phyloP scores from a whole-genome alignment of 1,139 yeast species.

The Yamadazyma friedrichii region DNA sequence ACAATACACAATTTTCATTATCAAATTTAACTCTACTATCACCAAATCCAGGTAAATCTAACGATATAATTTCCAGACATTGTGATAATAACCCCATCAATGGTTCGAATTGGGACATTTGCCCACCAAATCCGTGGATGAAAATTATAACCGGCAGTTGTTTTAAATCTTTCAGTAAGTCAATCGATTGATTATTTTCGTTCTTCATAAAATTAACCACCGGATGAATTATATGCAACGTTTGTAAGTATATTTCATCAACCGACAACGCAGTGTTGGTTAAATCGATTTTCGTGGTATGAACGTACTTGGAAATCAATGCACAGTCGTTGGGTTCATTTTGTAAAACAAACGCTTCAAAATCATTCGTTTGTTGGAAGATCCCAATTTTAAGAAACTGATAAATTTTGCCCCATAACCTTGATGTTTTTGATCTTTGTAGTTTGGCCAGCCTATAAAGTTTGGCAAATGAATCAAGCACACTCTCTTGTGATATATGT shows the following conservation, averaged over 20 bases:
- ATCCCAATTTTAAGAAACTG: neutral
- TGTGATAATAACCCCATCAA: constrained; percentile 64
- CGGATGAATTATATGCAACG: constrained; percentile 56
- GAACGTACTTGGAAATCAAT: constrained; percentile 47
- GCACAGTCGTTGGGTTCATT: constrained; percentile 58
- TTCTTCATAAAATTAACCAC: constrained; percentile 46
- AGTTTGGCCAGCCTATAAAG: constrained; percentile 7
- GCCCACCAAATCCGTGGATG: constrained; percentile 79
- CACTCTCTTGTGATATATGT: neutral
- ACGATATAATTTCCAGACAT: constrained; percentile 59
- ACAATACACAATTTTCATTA: constrained; percentile 19
- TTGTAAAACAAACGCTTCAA: constrained; percentile 37
- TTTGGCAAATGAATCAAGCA: constrained; percentile 1
- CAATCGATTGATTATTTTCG: constrained; percentile 26
- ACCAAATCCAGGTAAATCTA: constrained; percentile 81
- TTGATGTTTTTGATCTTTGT: constrained; percentile 6
- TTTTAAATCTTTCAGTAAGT: constrained; percentile 36
- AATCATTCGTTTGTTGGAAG: neutral
- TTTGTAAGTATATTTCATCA: constrained; percentile 35
- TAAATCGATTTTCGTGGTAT: constrained; percentile 37
- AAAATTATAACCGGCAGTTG: constrained; percentile 60
- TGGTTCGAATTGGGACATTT: constrained; percentile 68
- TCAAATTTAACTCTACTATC: constrained; percentile 36
- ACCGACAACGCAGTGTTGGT: constrained; percentile 25
- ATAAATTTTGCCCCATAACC: neutral